Percentiles rank a stretch among this genome's conserved stretches.
phyloP scores from a whole-genome alignment of 768 basidiomycete species.

The Mycena floridula region DNA sequence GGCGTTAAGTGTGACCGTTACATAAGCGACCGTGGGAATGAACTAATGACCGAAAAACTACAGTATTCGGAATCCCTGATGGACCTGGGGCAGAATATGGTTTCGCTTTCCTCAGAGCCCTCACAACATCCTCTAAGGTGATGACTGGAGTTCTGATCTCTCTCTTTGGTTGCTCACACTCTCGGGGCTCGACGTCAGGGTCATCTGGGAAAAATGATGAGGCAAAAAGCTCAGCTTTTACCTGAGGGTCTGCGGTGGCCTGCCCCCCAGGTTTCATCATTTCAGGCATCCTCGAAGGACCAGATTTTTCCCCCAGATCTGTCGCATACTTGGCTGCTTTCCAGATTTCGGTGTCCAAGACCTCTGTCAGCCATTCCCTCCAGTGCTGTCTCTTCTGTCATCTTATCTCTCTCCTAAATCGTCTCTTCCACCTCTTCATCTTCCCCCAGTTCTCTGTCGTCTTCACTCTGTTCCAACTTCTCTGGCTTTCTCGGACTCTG shows the following conservation, averaged over 20 bases:
- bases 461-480: not conserved
- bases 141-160: not conserved
- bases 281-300: not conserved
- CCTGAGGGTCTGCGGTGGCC: not conserved
- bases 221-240: not conserved
- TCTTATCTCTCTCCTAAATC: not conserved
- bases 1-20: no score
- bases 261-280: not conserved
- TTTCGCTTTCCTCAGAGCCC: constrained; percentile 6
- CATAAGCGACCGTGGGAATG: no score
- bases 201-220: not conserved
- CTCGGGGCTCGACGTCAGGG: not conserved
- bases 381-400: not conserved
- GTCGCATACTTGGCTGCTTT: not conserved
- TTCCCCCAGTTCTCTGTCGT: no score
- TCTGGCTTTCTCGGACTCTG: not conserved
- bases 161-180: not conserved
- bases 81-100: constrained; percentile 9
- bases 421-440: not conserved
- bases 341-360: not conserved
- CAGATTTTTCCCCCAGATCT: not conserved
- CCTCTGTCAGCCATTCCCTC: not conserved
- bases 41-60: no score
- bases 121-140: no score
- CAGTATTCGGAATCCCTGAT: constrained; percentile 12